A percentile compares a stretch with the other conserved stretches of the same genome.
Conservation (phyloP, 2,329 filamentous ascomycete genomes). For the Talaromyces sp. region DNA sequence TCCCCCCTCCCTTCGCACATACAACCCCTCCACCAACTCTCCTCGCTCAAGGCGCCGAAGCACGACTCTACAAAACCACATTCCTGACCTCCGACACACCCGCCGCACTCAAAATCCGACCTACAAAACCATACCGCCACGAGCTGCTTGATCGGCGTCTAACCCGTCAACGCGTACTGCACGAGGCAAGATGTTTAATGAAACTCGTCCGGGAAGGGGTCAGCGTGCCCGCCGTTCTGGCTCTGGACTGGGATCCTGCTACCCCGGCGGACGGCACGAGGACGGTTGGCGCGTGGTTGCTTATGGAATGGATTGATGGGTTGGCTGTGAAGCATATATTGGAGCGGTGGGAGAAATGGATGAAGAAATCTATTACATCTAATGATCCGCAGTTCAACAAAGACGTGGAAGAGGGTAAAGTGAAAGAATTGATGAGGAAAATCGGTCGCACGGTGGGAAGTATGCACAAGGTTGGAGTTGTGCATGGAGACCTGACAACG, state of each 20-base stretch:
- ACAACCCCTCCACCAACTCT: conserved; percentile 63
- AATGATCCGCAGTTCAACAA: conserved; percentile 26
- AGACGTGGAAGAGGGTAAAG: conserved; percentile 46
- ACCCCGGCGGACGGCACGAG: conserved; percentile 48
- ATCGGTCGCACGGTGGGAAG: conserved; percentile 69
- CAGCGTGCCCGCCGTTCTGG: conserved; percentile 76
- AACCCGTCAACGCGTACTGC: conserved; percentile 79
- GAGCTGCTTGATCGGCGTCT: conserved; percentile 82
- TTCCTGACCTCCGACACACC: conserved; percentile 67
- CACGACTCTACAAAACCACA: conserved; percentile 82
- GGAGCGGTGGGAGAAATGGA: conserved; percentile 62
- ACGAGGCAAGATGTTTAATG: conserved; percentile 81
- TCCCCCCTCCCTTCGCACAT: conserved; percentile 64
- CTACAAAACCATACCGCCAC: conserved; percentile 87
- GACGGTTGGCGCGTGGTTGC: conserved; percentile 72
- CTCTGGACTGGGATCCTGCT: conserved; percentile 55
- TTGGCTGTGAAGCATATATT: conserved; percentile 66
- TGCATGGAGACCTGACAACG: conserved; percentile 94
- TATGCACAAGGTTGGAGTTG: conserved; percentile 78
- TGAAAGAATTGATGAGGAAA: conserved; percentile 63
- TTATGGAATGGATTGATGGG: conserved; percentile 82
- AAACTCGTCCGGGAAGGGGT: conserved; percentile 77
- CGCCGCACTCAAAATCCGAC: conserved; percentile 86
- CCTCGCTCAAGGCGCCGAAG: conserved; percentile 92
- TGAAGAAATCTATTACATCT: conserved; percentile 32